Base-by-base conservation (phyloP, 2,329 filamentous ascomycete genomes). In the Massarina eburnea region DNA sequence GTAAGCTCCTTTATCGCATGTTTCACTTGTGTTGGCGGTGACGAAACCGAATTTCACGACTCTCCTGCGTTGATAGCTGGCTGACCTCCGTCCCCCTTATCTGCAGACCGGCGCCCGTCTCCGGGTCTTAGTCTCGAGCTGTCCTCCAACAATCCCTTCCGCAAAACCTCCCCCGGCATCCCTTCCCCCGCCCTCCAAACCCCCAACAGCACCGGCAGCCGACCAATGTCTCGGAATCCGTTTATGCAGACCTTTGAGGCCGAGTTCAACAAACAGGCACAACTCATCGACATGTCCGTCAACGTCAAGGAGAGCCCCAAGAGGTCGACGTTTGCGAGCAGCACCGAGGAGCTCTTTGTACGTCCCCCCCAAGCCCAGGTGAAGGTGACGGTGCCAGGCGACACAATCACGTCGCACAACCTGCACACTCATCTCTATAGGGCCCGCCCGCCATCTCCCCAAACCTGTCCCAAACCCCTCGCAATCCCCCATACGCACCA, bases 261-360 rank as follows among this genome's bases (percentile, higher is more conserved):
- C 41, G 64, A 73, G 42, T 67, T 68, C 46, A 67, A 64, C 64
- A 71, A 68, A 49, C 58, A 68, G 54, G 64, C 66, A 18, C 54
- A 66, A 36, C 53, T 70, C 27, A 62, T 68, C 45, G 65, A 69
- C 61, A 70, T 71, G 67, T 64, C 61, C n/a, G 62, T 59, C 48
- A 55, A 55, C 24, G 58, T 69, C 59, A 62, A 59, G 43, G 62
- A 61, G 26, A 81, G 73, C 62, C 72, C 77, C 49, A 71, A 72
- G 46, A 67, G 73, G 41, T 66, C 73, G 42, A 74, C 62, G 30
- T 70, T 73, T 54, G 74, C 72, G 48, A 62, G 58, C 43, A 78
- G 82, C 46, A 81, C 84, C 39, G 84, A 86, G 55, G 85, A 90
- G 52, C 79, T 91, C 49, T 91, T 91, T 75, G 88, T 91, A 85